Conservation (phyloP, 2,329 filamentous ascomycete species). For the Ophiobolus disseminans region DNA sequence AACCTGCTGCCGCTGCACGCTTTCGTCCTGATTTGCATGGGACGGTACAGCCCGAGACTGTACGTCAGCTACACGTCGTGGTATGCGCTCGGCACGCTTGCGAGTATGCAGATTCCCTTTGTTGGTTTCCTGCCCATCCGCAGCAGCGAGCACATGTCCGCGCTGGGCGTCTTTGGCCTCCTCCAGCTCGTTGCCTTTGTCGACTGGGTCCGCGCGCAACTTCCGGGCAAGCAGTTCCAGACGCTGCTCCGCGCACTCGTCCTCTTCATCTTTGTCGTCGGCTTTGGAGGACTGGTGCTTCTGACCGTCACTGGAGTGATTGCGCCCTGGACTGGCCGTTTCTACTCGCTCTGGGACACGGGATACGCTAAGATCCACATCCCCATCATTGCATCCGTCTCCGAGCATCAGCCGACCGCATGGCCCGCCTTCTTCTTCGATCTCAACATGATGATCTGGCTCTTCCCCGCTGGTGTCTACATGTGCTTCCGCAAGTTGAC, state of each 20-base stretch:
- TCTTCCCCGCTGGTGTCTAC: slow-evolving; percentile 98
- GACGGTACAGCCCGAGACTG: slow-evolving; percentile 88
- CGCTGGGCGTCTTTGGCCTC: slow-evolving; percentile 92
- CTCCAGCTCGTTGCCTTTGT: slow-evolving; percentile 92
- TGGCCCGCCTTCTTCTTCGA: slow-evolving; percentile 99
- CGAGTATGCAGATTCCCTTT: slow-evolving; percentile 99
- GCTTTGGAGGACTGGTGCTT: slow-evolving; percentile 77
- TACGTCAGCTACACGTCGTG: slow-evolving; percentile 98
- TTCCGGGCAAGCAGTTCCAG: slow-evolving; percentile 93
- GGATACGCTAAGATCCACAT: slow-evolving; percentile 99
- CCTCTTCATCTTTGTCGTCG: slow-evolving; percentile 74
- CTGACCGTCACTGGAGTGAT: slow-evolving; percentile 88
- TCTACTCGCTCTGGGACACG: slow-evolving; percentile 99
- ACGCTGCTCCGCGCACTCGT: slow-evolving; percentile 82
- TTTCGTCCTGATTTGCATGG: slow-evolving; percentile 95
- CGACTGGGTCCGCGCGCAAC: slow-evolving; percentile 85
- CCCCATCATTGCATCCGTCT: slow-evolving; percentile 99
- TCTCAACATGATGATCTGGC: slow-evolving; percentile 96
- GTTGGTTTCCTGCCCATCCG: slow-evolving; percentile 96
- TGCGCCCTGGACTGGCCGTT: slow-evolving; percentile 96
- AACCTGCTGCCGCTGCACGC: slow-evolving; percentile 93
- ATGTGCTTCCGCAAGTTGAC: slow-evolving; percentile 93
- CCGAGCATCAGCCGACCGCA: slow-evolving; percentile 97
- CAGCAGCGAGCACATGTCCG: slow-evolving; percentile 98
- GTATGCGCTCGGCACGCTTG: slow-evolving; percentile 94